Base-by-base conservation (phyloP, 768 basidiomycete species). In the Podaxis pistillaris region DNA sequence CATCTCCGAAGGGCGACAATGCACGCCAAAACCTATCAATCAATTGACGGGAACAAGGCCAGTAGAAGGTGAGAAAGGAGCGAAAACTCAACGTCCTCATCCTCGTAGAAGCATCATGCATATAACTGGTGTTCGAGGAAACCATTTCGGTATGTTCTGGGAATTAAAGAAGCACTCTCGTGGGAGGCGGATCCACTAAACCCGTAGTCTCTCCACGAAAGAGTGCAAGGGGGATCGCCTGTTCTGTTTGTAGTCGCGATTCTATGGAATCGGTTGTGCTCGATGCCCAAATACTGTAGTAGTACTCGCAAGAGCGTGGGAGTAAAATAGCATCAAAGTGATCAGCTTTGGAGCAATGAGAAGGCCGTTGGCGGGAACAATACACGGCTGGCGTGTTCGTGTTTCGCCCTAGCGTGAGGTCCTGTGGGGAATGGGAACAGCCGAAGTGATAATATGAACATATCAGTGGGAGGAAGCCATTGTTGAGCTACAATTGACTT, bases 251-350 rank as follows among this genome's bases (percentile, higher is more conserved):
- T 33, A 33, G 53, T 28, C 3, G 17, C 28, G 26, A 19, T 33
- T 28, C 17, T 53, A 9, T 9, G 19, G 19, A 8, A 26, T 22
- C 41, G 6, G 41, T 55, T 38, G 36, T 24, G 36, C 36, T 26
- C 22, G n/a, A 28, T 59, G 47, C 9, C 58, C 50, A 38, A 59
- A 59, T 51, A 38, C 58, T 59, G 49, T 36, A 59, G n/a, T 52
- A 13, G 49, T 41, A 49, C 58, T 59, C 58, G 49, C 58, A 59
- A 59, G 49, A 2, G 47, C 47, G 50, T 59, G 58, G 17, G 58
- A 59, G 58, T 26, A 40, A 24, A 26, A n/a, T n/a, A 49, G 17
- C 46, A 38, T 50, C 44, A 58, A 37, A 12, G 12, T n/a, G 12
- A 47, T 30, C 49, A 11, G 15, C n/a, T 17, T 51, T 51, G 58